Evolutionary conservation across 805 yeast species (phyloP).

Genomic region (Suhomyces faveliae): DNA sequence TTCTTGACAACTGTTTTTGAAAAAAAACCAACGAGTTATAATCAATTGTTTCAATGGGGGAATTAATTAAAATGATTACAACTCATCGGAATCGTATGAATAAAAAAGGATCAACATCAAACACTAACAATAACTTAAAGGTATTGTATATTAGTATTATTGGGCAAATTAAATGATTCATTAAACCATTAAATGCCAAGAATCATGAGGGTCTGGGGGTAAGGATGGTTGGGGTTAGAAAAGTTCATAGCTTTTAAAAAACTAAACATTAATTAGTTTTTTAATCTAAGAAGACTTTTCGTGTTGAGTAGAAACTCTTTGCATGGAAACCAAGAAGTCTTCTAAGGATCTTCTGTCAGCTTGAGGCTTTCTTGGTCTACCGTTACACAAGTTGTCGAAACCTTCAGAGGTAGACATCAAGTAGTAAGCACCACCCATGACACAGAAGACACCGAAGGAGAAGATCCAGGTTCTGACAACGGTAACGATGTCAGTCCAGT

Average conservation of each 20-base stretch:
- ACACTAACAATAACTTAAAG: background rate
- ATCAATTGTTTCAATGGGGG: slow-evolving; percentile 1
- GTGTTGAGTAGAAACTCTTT: slow-evolving; percentile 87
- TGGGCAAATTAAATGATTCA: background rate
- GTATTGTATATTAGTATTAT: background rate
- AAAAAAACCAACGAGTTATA: background rate
- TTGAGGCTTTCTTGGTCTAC: slow-evolving; percentile 62
- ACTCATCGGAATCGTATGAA: background rate
- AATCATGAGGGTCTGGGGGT: background rate
- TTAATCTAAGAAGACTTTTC: slow-evolving; percentile 64
- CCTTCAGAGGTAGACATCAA: slow-evolving; percentile 79
- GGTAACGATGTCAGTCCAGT: slow-evolving; percentile 94
- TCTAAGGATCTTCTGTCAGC: slow-evolving; percentile 60
- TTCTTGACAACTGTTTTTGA: background rate
- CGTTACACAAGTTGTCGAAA: slow-evolving; percentile 82
- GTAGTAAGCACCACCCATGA: slow-evolving; percentile 95
- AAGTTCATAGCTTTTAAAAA: background rate
- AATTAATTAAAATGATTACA: background rate
- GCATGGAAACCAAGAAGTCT: slow-evolving; percentile 84
- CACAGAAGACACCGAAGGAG: slow-evolving; percentile 97
- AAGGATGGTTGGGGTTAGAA: background rate
- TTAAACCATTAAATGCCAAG: background rate
- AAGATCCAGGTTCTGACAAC: slow-evolving; percentile 93
- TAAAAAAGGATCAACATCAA: slow-evolving; percentile 5
- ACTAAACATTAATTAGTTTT: slow-evolving; percentile 5